A percentile compares a stretch with the other conserved stretches of the same genome.
Conservation (phyloP, 805 yeast species). For the Wickerhamomyces mucosus region DNA sequence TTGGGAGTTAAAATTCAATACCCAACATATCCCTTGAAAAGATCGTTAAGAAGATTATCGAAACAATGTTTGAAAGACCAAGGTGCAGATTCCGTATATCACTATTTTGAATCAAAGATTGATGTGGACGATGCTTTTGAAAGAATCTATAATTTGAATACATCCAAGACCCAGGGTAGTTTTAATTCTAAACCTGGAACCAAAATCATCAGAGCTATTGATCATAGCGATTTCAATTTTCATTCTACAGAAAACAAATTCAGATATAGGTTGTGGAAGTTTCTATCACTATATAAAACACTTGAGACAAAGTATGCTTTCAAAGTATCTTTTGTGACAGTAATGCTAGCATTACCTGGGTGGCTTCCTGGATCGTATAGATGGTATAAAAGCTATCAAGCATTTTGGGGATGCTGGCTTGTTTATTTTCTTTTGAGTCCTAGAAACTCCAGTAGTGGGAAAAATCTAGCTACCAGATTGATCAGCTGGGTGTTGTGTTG, state of each 20-base stretch:
- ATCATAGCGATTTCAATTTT: slow-evolving; percentile 31
- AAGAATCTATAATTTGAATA: slow-evolving; percentile 32
- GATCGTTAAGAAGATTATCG: slow-evolving; percentile 33
- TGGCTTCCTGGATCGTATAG: slow-evolving; percentile 29
- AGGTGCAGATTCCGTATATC: slow-evolving; percentile 35
- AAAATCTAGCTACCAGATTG: slow-evolving; percentile 22
- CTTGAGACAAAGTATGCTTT: slow-evolving; percentile 34
- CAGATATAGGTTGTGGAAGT: slow-evolving; percentile 31
- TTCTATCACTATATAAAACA: slow-evolving; percentile 24
- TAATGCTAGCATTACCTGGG: slow-evolving; percentile 32
- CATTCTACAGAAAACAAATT: slow-evolving; percentile 27
- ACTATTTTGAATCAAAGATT: slow-evolving; percentile 31
- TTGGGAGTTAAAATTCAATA: slow-evolving; percentile 24
- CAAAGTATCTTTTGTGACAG: slow-evolving; percentile 27
- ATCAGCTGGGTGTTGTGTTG: slow-evolving; percentile 29
- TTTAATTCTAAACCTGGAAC: slow-evolving; percentile 1
- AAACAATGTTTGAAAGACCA: slow-evolving; percentile 34
- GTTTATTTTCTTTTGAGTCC: slow-evolving; percentile 30
- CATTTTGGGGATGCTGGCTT: slow-evolving; percentile 35
- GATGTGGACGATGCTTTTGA: slow-evolving; percentile 39
- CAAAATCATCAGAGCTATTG: slow-evolving; percentile 27
- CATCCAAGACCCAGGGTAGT: slow-evolving; percentile 22
- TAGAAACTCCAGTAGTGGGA: slow-evolving; percentile 30
- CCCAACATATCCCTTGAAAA: slow-evolving; percentile 30
- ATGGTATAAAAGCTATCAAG: slow-evolving; percentile 35